These are phyloP conservation scores for Candida sithepensis DNA, from an alignment of 805 yeast genomes.

Conservation along the genomic window DNA sequence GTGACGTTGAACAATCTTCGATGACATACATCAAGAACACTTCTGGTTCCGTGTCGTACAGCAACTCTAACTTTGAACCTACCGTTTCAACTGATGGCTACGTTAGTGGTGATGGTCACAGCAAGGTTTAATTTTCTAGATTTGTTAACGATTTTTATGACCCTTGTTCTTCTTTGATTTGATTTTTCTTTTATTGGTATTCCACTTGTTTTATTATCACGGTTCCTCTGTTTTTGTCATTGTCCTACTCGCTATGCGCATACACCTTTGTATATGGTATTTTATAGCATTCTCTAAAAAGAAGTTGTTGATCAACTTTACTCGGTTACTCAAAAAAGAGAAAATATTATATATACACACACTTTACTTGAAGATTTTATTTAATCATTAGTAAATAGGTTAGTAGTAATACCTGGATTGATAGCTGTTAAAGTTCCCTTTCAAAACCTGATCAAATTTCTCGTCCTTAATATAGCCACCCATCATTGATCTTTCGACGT, in stretches of 20 bases:
- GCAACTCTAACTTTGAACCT: slow-evolving; percentile 28
- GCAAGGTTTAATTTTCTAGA: slow-evolving; percentile 6
- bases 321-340: not conserved
- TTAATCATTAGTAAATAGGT: not conserved
- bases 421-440: slow-evolving; percentile 1
- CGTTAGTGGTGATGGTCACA: slow-evolving; percentile 25
- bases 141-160: not conserved
- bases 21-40: slow-evolving; percentile 29
- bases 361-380: too few relatives aligned
- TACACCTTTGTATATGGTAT: not conserved
- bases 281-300: too few relatives aligned
- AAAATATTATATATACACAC: too few relatives aligned
- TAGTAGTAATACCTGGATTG: slow-evolving; percentile 1
- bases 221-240: not conserved
- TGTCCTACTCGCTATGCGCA: not conserved
- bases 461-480: slow-evolving; percentile 65
- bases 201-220: not conserved
- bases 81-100: slow-evolving; percentile 26
- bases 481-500: slow-evolving; percentile 61
- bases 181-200: not conserved
- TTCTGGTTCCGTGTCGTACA: slow-evolving; percentile 10
- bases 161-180: not conserved
- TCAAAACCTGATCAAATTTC: slow-evolving; percentile 58
- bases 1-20: slow-evolving; percentile 23
- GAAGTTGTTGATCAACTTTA: not conserved